A percentile compares a stretch with the other conserved stretches of the same genome.
Conservation (phyloP, 1,284 basidiomycete species). For the Phellopilus nigrolimitatus region DNA sequence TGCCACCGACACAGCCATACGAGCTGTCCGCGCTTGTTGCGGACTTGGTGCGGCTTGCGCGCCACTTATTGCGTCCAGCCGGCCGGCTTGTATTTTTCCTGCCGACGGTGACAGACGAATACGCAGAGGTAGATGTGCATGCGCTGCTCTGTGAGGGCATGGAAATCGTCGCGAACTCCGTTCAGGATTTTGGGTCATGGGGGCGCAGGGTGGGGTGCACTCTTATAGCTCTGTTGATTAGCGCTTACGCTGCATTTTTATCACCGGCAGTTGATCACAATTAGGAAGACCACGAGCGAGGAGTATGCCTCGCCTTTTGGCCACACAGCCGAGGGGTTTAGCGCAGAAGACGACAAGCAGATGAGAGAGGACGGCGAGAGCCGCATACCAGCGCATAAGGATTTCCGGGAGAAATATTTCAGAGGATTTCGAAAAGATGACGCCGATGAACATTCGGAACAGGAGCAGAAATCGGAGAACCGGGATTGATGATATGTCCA, state of each 20-base stretch:
- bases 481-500: background rate
- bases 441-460: background rate
- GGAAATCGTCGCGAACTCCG: slow-evolving; percentile 81
- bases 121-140: slow-evolving; percentile 78
- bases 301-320: slow-evolving; percentile 53
- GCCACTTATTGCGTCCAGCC: slow-evolving; percentile 79
- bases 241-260: slow-evolving; percentile 12
- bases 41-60: slow-evolving; percentile 81
- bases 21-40: slow-evolving; percentile 81
- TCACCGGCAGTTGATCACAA: slow-evolving; percentile 72
- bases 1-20: slow-evolving; percentile 89
- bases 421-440: slow-evolving; percentile 57
- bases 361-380: slow-evolving; percentile 21
- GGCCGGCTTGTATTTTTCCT: slow-evolving; percentile 95
- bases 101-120: slow-evolving; percentile 88
- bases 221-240: background rate
- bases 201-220: slow-evolving; percentile 70
- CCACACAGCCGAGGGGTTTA: slow-evolving; percentile 21
- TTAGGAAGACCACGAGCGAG: slow-evolving; percentile 62
- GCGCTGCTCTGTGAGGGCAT: slow-evolving; percentile 80
- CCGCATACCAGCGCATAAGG: slow-evolving; percentile 68
- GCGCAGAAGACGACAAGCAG: slow-evolving; percentile 3
- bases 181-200: slow-evolving; percentile 97
- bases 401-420: slow-evolving; percentile 80
- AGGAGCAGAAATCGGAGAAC: background rate